These are phyloP conservation scores for Tetrahymena malaccensis DNA, from an alignment of 73 alveolate genomes.

Conservation along the genomic window DNA sequence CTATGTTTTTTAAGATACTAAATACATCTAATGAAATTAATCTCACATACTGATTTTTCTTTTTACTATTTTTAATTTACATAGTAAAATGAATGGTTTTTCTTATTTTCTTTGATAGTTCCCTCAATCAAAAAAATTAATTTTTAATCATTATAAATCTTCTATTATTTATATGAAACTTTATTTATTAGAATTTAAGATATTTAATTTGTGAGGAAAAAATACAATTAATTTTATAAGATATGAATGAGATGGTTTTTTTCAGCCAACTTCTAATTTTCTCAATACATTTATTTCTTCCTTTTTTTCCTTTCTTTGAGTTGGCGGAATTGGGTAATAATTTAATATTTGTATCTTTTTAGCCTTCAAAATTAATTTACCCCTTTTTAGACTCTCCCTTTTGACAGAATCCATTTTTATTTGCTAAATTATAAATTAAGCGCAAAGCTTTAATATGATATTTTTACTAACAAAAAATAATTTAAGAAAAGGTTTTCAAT, in stretches of 20 bases:
- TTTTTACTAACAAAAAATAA: too few relatives aligned
- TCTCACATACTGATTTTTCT: neutral
- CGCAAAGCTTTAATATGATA: too few relatives aligned
- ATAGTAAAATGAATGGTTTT: too few relatives aligned
- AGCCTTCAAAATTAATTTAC: neutral
- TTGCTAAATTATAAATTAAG: too few relatives aligned
- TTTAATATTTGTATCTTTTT: too few relatives aligned
- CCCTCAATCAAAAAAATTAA: too few relatives aligned
- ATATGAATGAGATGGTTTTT: neutral
- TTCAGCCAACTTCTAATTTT: neutral
- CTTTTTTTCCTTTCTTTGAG: neutral
- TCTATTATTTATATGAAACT: too few relatives aligned
- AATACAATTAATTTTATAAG: neutral
- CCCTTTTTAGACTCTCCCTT: neutral
- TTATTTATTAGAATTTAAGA: neutral
- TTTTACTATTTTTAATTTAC: neutral
- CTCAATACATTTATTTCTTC: neutral
- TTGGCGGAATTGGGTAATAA: neutral
- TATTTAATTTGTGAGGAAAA: neutral
- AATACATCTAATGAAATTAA: too few relatives aligned
- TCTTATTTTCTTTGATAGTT: too few relatives aligned
- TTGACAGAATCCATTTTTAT: too few relatives aligned
- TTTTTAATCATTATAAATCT: neutral
- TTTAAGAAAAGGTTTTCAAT: neutral
- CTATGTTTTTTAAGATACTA: neutral